phyloP scores from a whole-genome alignment of 352 stramenopile genomes.

The Elongisporangium senticosum region DNA sequence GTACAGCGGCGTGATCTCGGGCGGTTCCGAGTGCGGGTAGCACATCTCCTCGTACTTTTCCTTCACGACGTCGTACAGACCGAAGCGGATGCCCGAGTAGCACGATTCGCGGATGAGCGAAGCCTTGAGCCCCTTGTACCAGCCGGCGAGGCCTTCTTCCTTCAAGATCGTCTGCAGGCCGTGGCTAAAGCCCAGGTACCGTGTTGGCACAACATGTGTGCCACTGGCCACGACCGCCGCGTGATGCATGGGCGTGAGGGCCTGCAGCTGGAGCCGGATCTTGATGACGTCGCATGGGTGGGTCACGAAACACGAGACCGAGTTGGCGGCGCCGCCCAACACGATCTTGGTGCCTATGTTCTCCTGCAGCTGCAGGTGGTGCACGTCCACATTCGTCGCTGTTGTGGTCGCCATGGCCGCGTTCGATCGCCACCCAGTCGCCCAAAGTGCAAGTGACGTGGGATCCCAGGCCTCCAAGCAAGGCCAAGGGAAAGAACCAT shows the following conservation, averaged over 20 bases:
- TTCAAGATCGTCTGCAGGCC: constrained; percentile 46
- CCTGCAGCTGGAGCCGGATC: constrained; percentile 59
- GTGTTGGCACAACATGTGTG: constrained; percentile 45
- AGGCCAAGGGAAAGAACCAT: not conserved
- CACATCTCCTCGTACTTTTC: constrained; percentile 54
- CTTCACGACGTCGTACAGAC: constrained; percentile 76
- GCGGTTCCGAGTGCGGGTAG: constrained; percentile 29
- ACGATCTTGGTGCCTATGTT: constrained; percentile 57
- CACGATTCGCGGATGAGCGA: constrained; percentile 63
- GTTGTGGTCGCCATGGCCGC: not conserved
- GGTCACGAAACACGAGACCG: constrained; percentile 37
- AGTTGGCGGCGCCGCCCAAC: constrained; percentile 58
- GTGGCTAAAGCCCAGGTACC: constrained; percentile 54
- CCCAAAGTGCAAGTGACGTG: not conserved
- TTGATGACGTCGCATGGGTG: constrained; percentile 72
- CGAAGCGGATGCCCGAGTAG: constrained; percentile 77
- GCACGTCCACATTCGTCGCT: constrained; percentile 1
- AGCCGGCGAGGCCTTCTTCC: constrained; percentile 51
- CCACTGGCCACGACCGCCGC: constrained; percentile 43
- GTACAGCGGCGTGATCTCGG: constrained; percentile 42
- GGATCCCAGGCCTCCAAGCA: not conserved
- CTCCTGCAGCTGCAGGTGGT: constrained; percentile 44
- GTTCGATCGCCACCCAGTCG: not conserved
- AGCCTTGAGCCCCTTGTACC: constrained; percentile 56
- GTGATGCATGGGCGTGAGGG: constrained; percentile 18